A percentile compares a stretch with the other conserved stretches of the same genome.
Evolutionary conservation across 2,329 filamentous ascomycete species (phyloP).

Genomic region (Fusarium lateritium): DNA sequence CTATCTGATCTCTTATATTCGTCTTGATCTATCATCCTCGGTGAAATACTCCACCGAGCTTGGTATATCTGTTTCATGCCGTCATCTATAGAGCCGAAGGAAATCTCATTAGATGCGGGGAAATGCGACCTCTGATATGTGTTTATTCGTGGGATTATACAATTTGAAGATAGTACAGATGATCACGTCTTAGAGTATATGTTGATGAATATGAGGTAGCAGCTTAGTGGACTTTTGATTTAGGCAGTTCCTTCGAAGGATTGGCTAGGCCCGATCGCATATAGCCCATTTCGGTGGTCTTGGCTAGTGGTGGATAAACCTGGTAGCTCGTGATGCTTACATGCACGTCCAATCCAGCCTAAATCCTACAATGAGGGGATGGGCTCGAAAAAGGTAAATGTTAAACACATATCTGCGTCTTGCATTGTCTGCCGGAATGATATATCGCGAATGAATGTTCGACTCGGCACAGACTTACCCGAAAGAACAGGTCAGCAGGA

Average conservation of each 20-base stretch:
- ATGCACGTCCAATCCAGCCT: constrained; percentile 1
- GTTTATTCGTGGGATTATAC: background rate
- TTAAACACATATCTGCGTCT: no score
- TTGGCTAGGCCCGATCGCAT: background rate
- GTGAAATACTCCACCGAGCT: background rate
- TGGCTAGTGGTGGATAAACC: constrained; percentile 7
- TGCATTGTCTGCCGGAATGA: background rate
- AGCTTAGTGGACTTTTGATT: background rate
- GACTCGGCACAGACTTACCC: background rate
- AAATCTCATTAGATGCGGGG: background rate
- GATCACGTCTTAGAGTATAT: background rate
- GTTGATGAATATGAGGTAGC: no score
- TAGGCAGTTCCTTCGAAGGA: constrained; percentile 1
- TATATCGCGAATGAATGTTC: background rate
- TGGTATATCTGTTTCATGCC: fast-evolving
- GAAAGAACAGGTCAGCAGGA: background rate
- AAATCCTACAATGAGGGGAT: constrained; percentile 5
- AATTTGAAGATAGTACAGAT: background rate
- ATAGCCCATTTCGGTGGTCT: background rate
- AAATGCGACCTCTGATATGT: background rate
- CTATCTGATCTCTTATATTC: background rate
- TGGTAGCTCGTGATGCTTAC: background rate
- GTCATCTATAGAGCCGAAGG: fast-evolving
- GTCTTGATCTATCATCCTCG: background rate
- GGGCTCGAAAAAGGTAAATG: background rate